Conservation (phyloP, 2,329 filamentous ascomycete genomes). For the Ceratocystis alfenasii region DNA sequence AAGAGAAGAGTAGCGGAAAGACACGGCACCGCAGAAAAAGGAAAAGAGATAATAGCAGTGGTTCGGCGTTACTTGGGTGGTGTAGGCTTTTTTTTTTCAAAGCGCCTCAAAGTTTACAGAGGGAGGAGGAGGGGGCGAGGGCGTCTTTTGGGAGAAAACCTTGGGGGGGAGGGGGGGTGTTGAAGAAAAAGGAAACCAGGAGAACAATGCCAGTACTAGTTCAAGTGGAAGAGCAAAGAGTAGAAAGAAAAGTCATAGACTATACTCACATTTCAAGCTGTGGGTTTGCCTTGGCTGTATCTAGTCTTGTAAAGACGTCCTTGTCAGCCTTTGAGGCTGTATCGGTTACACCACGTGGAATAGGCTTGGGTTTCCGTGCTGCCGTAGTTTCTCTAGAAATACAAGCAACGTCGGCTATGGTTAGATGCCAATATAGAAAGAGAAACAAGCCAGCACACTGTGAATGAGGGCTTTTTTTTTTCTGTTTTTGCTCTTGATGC, state of each 20-base stretch:
- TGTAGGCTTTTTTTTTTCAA: constrained; percentile 10
- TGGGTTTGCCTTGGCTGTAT: neutral
- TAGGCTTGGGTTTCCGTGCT: constrained; percentile 5
- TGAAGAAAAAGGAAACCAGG: neutral
- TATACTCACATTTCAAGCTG: constrained; percentile 11
- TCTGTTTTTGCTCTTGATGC: neutral
- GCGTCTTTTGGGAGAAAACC: neutral
- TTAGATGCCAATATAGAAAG: neutral
- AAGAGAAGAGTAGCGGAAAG: constrained; percentile 12
- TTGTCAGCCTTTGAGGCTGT: constrained; percentile 9
- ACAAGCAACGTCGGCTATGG: neutral
- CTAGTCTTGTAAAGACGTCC: neutral
- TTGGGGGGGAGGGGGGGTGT: too few relatives aligned
- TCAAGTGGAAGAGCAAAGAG: neutral
- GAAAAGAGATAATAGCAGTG: neutral
- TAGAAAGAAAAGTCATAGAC: neutral
- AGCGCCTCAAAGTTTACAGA: neutral
- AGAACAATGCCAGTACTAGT: neutral
- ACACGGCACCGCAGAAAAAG: constrained; percentile 7
- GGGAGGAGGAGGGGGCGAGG: neutral
- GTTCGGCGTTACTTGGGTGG: constrained; percentile 7
- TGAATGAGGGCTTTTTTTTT: neutral
- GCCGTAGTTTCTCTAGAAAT: constrained; percentile 11
- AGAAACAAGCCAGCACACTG: neutral
- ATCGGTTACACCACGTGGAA: constrained; percentile 18